Percentiles rank a stretch among this genome's conserved stretches.
Conservation (phyloP, 495 filamentous ascomycete genomes). For the Amorphotheca resinae region DNA sequence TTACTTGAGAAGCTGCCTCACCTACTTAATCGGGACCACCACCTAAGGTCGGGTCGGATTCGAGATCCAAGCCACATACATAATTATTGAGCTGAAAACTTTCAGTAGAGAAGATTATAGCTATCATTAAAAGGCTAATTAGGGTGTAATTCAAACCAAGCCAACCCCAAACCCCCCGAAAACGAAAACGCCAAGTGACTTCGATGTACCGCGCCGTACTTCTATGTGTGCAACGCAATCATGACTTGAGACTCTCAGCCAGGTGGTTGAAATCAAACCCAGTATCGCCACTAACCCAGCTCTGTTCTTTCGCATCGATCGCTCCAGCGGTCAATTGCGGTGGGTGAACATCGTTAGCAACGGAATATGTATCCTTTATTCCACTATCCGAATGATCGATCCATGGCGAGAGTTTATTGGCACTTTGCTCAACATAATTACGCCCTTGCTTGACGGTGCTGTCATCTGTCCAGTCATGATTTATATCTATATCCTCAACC, state of each 20-base stretch:
- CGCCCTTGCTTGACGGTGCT: not conserved
- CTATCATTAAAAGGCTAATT: no score
- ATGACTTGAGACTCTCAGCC: not conserved
- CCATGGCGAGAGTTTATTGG: conserved; percentile 9
- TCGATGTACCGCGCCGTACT: no score
- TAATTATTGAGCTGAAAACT: no score
- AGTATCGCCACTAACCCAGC: not conserved
- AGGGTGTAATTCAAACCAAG: no score
- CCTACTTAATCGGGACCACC: no score
- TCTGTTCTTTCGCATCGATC: not conserved
- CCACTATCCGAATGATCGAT: conserved; percentile 1
- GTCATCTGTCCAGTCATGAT: not conserved
- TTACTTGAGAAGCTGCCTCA: no score
- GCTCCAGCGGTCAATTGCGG: not conserved
- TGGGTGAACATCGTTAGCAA: not conserved
- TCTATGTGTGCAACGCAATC: not conserved
- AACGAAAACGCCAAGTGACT: no score
- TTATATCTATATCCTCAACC: conserved; percentile 1
- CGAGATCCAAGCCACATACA: no score
- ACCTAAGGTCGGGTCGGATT: no score
- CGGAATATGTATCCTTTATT: not conserved
- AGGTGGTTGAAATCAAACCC: not conserved
- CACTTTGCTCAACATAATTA: conserved; percentile 4
- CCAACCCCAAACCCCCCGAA: no score
- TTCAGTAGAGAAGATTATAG: no score